Evolutionary conservation across 306 rosid genomes (phyloP).

Genomic region (Ammopiptanthus mongolicus): DNA sequence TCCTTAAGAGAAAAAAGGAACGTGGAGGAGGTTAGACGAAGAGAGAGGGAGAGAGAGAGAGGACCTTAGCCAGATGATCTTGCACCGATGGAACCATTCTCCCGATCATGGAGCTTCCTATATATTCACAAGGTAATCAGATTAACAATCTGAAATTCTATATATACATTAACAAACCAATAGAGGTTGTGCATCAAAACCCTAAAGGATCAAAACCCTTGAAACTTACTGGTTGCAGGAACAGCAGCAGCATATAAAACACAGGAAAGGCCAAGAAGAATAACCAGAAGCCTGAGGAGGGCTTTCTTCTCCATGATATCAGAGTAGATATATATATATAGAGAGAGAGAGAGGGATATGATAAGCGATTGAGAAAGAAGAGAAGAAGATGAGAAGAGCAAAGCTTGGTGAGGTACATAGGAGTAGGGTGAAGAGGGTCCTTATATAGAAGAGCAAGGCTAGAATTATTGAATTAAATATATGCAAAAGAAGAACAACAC

Average conservation of each 20-base stretch:
- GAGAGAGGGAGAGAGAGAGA: not conserved
- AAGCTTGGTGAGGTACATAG: conserved; percentile 14
- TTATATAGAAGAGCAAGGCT: conserved; percentile 19
- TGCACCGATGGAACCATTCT: conserved; percentile 12
- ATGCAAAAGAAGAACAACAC: not conserved
- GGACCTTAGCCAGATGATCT: conserved; percentile 14
- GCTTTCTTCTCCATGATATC: conserved; percentile 30
- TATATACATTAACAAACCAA: not conserved
- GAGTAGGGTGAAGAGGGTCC: conserved; percentile 11
- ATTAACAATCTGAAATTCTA: not conserved
- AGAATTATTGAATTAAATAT: conserved; percentile 19
- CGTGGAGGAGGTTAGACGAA: too few relatives aligned
- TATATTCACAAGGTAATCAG: not conserved
- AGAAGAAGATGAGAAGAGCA: not conserved
- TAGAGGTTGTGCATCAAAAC: not conserved
- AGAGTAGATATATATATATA: not conserved
- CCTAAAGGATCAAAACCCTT: conserved; percentile 10
- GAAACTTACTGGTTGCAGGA: conserved; percentile 33
- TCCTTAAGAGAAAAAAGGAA: not conserved
- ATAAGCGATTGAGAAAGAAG: not conserved
- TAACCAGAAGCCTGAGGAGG: conserved; percentile 16
- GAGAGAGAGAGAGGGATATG: not conserved
- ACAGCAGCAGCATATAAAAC: conserved; percentile 13
- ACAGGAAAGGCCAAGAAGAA: conserved; percentile 25
- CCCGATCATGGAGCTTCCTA: conserved; percentile 14